These are phyloP conservation scores for Sporothrix euskadiensis DNA, from an alignment of 2,329 filamentous ascomycete species.

Conservation along the genomic window DNA sequence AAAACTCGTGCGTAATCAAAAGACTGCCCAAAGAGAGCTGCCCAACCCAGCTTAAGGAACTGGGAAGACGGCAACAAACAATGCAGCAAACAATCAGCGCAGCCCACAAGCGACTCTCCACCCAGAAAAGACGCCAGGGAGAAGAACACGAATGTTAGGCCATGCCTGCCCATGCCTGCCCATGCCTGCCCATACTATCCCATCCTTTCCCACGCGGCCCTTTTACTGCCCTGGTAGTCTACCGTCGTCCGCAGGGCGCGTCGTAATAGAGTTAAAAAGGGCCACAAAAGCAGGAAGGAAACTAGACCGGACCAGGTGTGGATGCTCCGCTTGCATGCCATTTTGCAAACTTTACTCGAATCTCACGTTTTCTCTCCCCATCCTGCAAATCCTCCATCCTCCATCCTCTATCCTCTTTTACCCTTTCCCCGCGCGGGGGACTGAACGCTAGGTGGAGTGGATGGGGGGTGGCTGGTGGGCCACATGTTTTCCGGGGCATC, in stretches of 20 bases:
- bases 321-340: background rate
- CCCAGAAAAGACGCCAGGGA: background rate
- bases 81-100: background rate
- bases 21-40: background rate
- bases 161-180: background rate
- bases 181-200: background rate
- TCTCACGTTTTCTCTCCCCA: conserved; percentile 3
- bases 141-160: background rate
- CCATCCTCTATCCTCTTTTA: background rate
- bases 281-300: background rate
- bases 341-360: background rate
- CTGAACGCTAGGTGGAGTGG: background rate
- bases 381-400: background rate
- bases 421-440: conserved; percentile 17
- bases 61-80: background rate
- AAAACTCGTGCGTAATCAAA: background rate
- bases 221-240: background rate
- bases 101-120: background rate
- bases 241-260: background rate
- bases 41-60: background rate
- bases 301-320: background rate
- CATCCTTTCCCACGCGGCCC: background rate
- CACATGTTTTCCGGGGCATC: background rate
- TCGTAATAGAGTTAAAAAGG: background rate
- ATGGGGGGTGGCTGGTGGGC: background rate